Evolutionary conservation across 306 rosid genomes (phyloP).

Genomic region (Vigna trinervia): DNA sequence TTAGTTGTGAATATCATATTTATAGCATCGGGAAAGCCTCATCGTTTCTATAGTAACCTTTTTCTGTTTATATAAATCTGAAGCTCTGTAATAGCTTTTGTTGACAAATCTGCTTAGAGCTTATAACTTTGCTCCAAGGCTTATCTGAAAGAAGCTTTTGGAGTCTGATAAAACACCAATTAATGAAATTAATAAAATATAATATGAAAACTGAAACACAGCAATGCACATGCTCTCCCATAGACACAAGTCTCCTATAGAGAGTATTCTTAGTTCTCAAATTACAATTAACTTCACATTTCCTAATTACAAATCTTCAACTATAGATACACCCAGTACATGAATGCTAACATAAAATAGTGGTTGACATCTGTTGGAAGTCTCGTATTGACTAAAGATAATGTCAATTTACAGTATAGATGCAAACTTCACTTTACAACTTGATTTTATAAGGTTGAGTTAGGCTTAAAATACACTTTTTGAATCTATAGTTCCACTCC

Average conservation of each 20-base stretch:
- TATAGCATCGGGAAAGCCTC: neutral
- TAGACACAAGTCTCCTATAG: neutral
- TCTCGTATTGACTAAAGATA: no score
- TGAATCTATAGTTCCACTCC: no score
- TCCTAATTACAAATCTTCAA: no score
- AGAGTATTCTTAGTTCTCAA: neutral
- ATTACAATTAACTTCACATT: no score
- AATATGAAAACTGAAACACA: neutral
- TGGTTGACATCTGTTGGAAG: no score
- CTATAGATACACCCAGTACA: no score
- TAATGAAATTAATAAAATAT: no score
- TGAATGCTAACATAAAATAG: no score
- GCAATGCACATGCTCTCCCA: neutral
- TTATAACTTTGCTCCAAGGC: constrained; percentile 25
- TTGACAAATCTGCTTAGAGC: constrained; percentile 14
- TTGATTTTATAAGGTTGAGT: no score
- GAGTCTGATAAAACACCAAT: neutral
- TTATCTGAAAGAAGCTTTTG: constrained; percentile 7
- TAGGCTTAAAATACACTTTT: no score
- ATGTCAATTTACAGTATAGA: no score
- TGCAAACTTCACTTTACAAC: no score
- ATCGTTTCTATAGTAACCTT: constrained; percentile 6
- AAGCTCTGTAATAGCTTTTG: constrained; percentile 14
- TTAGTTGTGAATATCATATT: constrained; percentile 41
- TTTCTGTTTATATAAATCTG: constrained; percentile 8